phyloP scores from a whole-genome alignment of 805 yeast genomes.

The Ogataea kodamae region DNA sequence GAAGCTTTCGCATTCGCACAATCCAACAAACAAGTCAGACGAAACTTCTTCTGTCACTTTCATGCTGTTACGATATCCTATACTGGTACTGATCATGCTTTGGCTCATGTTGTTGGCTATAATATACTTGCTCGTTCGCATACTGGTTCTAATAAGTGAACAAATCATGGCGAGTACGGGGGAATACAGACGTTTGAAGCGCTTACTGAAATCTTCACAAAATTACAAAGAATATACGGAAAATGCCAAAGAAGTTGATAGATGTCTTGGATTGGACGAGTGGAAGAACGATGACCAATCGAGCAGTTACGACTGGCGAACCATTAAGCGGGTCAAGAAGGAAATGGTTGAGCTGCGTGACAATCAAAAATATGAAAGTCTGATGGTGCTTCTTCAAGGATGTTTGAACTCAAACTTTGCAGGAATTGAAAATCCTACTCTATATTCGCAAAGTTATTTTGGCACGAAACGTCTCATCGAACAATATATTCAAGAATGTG shows the following conservation, averaged over 20 bases:
- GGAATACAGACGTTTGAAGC: conserved; percentile 45
- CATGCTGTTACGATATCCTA: conserved; percentile 61
- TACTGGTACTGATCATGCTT: conserved; percentile 45
- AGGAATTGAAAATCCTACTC: conserved; percentile 67
- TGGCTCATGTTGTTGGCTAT: conserved; percentile 54
- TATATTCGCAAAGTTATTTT: conserved; percentile 70
- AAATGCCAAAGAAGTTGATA: conserved; percentile 57
- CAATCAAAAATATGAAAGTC: conserved; percentile 37
- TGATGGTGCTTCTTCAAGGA: conserved; percentile 56
- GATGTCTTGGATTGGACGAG: conserved; percentile 51
- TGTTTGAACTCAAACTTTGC: conserved; percentile 74
- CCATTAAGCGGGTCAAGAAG: conserved; percentile 46
- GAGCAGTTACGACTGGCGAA: conserved; percentile 64
- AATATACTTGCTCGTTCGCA: conserved; percentile 49
- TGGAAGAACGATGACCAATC: conserved; percentile 64
- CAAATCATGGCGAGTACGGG: conserved; percentile 59
- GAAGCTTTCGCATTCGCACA: too few relatives aligned
- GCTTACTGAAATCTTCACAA: conserved; percentile 44
- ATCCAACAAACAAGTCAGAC: conserved; percentile 5
- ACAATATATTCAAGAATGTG: conserved; percentile 51
- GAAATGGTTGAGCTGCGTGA: conserved; percentile 38
- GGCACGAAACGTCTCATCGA: conserved; percentile 67
- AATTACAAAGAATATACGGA: conserved; percentile 60
- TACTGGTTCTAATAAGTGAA: conserved; percentile 63
- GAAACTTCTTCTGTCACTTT: conserved; percentile 35